phyloP scores from a whole-genome alignment of 176 grass and related monocot species.

The Elaeis guineensis region DNA sequence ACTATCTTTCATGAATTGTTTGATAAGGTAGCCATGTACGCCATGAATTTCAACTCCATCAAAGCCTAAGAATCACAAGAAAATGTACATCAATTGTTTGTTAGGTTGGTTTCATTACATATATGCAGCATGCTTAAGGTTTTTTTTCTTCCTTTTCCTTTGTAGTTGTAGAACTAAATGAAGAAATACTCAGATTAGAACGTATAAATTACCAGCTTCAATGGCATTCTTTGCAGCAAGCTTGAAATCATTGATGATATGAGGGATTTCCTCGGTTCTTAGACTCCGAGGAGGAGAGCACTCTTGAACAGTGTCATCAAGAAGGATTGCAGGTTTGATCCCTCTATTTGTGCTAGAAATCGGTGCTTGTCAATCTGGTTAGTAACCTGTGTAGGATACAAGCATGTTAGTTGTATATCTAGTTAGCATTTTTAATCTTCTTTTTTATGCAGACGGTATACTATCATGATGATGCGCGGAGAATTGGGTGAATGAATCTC shows the following conservation, averaged over 20 bases:
- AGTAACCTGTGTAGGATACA: slow-evolving; percentile 11
- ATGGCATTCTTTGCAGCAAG: slow-evolving; percentile 47
- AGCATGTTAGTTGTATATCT: not conserved
- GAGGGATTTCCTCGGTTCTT: slow-evolving; percentile 39
- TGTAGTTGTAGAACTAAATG: too few relatives aligned
- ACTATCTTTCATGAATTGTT: slow-evolving; percentile 52
- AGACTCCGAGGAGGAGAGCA: slow-evolving; percentile 36
- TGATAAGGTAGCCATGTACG: slow-evolving; percentile 37
- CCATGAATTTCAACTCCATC: slow-evolving; percentile 61
- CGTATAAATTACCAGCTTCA: slow-evolving; percentile 38
- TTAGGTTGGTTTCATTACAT: too few relatives aligned
- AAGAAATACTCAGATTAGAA: not conserved
- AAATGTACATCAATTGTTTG: too few relatives aligned
- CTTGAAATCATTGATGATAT: slow-evolving; percentile 39
- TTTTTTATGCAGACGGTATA: too few relatives aligned
- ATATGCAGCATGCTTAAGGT: too few relatives aligned
- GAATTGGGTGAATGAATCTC: too few relatives aligned
- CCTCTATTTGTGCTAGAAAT: slow-evolving; percentile 47
- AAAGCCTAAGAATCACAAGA: slow-evolving; percentile 25
- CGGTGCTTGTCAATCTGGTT: slow-evolving; percentile 30
- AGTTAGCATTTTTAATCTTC: too few relatives aligned
- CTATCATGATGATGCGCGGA: too few relatives aligned
- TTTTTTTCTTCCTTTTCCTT: too few relatives aligned
- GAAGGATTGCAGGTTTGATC: slow-evolving; percentile 8
- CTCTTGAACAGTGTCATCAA: slow-evolving; percentile 13